Percentiles rank a stretch among this genome's conserved stretches.
Conservation (phyloP, 306 rosid species). For the Arachis hypogaea region DNA sequence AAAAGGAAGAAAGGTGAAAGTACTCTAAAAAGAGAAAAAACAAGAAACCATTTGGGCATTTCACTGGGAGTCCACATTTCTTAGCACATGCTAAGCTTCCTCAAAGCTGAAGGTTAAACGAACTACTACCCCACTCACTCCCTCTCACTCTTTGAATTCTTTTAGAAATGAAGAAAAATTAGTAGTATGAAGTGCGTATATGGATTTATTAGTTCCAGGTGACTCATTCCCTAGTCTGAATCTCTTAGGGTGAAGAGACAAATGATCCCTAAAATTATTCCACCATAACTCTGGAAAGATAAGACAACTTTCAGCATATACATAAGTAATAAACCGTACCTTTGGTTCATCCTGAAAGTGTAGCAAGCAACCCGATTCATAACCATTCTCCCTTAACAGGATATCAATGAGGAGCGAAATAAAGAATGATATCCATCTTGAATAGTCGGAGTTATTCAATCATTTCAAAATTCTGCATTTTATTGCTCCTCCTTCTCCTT, state of each 20-base stretch:
- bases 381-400: slow-evolving; percentile 27
- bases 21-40: not conserved
- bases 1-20: slow-evolving; percentile 10
- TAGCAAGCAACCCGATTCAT: slow-evolving; percentile 24
- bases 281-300: slow-evolving; percentile 15
- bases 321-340: slow-evolving; percentile 29
- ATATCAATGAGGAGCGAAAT: not conserved
- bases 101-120: slow-evolving; percentile 52
- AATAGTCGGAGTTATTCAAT: too few relatives aligned
- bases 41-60: slow-evolving; percentile 23
- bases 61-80: slow-evolving; percentile 41
- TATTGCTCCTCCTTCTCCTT: too few relatives aligned
- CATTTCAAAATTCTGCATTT: too few relatives aligned
- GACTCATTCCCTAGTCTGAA: slow-evolving; percentile 15
- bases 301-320: slow-evolving; percentile 31
- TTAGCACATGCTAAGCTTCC: slow-evolving; percentile 38
- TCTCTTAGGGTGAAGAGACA: not conserved
- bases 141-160: slow-evolving; percentile 24
- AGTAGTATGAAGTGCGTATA: slow-evolving; percentile 10
- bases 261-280: slow-evolving; percentile 12
- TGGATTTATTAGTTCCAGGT: slow-evolving; percentile 11
- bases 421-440: too few relatives aligned
- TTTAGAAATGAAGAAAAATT: slow-evolving; percentile 26
- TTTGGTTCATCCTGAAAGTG: slow-evolving; percentile 38
- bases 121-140: slow-evolving; percentile 25